Evolutionary conservation across 2,329 filamentous ascomycete genomes (phyloP).

Genomic region (Mariannaea sp.): DNA sequence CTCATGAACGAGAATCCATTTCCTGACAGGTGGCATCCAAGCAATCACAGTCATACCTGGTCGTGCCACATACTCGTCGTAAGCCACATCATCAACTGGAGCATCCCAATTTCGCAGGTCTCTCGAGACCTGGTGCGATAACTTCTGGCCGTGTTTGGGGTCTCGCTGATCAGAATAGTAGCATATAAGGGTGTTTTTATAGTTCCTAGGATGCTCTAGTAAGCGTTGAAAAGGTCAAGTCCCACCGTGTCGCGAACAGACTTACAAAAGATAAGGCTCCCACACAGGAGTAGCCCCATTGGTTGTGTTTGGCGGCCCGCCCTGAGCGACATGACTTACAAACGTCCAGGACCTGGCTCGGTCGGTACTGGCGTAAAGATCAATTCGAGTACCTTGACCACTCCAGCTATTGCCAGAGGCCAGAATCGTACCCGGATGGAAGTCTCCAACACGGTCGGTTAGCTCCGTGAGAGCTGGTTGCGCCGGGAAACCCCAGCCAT

Average conservation of each 20-base stretch:
- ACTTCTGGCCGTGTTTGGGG: conserved; percentile 26
- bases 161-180: conserved; percentile 21
- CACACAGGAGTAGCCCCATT: conserved; percentile 9
- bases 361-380: conserved; percentile 14
- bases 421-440: conserved; percentile 44
- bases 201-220: no score
- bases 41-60: conserved; percentile 16
- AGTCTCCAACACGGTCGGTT: conserved; percentile 59
- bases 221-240: no score
- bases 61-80: conserved; percentile 36
- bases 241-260: no score
- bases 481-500: conserved; percentile 68
- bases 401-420: conserved; percentile 4
- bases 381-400: conserved; percentile 14
- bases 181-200: conserved; percentile 7
- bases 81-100: conserved; percentile 62
- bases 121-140: conserved; percentile 64
- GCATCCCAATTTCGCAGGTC: conserved; percentile 65
- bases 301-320: neutral
- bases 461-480: conserved; percentile 71
- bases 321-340: conserved; percentile 6
- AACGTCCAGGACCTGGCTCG: conserved; percentile 14
- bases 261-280: conserved; percentile 23
- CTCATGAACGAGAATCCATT: no score
- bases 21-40: no score